Conservation (phyloP, 2,329 filamentous ascomycete species). For the Aspergillus sp. region DNA sequence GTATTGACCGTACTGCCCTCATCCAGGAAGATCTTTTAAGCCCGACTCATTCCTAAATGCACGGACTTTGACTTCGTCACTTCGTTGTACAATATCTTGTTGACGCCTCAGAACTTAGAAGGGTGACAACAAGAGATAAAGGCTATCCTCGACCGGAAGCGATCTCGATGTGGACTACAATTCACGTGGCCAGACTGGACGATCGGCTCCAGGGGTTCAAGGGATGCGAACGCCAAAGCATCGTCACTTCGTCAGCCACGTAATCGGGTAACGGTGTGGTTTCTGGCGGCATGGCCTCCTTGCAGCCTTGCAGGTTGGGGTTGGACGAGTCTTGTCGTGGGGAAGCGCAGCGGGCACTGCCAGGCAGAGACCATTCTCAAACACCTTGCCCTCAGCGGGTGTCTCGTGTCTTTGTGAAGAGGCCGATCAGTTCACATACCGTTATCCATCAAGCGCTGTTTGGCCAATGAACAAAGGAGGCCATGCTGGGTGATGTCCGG, state of each 20-base stretch:
- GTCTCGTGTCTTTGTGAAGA: constrained; percentile 1
- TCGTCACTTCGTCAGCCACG: constrained; percentile 12
- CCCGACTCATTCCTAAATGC: too few species aligned
- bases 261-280: constrained; percentile 3
- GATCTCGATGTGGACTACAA: constrained; percentile 20
- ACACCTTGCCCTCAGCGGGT: too few species aligned
- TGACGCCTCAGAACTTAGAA: too few species aligned
- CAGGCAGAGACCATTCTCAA: not conserved
- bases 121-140: not conserved
- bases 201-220: constrained; percentile 26
- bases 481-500: not conserved
- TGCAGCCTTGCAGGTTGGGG: not conserved
- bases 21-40: not conserved
- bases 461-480: not conserved
- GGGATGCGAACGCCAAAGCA: constrained; percentile 20
- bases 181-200: constrained; percentile 23
- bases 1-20: not conserved
- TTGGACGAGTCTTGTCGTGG: not conserved
- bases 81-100: too few species aligned
- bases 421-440: not conserved
- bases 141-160: constrained; percentile 13
- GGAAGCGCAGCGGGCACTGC: not conserved
- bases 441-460: not conserved
- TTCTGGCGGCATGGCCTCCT: constrained; percentile 7
- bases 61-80: too few species aligned